phyloP scores from a whole-genome alignment of 345 rosid species.

The Mallotus nudiflorus region DNA sequence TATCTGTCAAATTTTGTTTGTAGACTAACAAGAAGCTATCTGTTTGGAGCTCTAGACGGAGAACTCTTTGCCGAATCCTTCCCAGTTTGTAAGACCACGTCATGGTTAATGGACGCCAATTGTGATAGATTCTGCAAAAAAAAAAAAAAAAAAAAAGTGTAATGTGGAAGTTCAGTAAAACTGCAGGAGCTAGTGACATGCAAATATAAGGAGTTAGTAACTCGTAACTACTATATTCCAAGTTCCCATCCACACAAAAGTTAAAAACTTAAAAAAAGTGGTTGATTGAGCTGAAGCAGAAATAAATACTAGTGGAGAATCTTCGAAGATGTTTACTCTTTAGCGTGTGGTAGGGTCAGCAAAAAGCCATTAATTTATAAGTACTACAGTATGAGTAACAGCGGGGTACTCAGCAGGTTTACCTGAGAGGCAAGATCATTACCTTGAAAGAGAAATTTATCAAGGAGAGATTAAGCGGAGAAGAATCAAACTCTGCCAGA shows the following conservation, averaged over 20 bases:
- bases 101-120: slow-evolving; percentile 77
- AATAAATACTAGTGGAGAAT: background rate
- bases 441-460: slow-evolving; percentile 86
- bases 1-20: background rate
- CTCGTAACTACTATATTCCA: background rate
- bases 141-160: no score
- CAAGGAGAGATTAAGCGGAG: slow-evolving; percentile 57
- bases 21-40: background rate
- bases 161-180: no score
- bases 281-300: background rate
- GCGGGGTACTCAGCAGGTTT: no score
- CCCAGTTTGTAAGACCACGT: slow-evolving; percentile 58
- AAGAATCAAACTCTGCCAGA: slow-evolving; percentile 50
- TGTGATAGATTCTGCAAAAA: slow-evolving; percentile 72
- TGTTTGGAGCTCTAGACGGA: slow-evolving; percentile 41
- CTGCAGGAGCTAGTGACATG: background rate
- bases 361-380: background rate
- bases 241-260: background rate
- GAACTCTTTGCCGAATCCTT: slow-evolving; percentile 56
- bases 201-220: background rate
- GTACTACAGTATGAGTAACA: no score
- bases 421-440: no score
- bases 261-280: background rate
- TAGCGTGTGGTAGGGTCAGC: background rate
- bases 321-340: background rate